phyloP scores from a whole-genome alignment of 2,329 filamentous ascomycete genomes.

The Zymoseptoria ardabiliae region DNA sequence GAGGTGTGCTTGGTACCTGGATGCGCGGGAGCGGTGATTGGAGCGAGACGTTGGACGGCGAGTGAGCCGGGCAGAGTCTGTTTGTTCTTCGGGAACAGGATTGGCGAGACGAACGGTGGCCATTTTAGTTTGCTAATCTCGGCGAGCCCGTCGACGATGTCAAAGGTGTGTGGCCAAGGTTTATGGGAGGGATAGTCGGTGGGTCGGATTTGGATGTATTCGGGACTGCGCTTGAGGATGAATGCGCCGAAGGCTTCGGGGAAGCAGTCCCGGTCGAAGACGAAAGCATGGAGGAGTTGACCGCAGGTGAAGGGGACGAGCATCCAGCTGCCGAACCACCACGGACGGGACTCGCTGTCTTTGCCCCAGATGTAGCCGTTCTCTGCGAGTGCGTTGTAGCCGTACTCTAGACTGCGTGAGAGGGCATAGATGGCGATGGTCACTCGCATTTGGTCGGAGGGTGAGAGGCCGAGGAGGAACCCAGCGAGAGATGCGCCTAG shows the following conservation, averaged over 20 bases:
- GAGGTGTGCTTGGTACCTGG: conserved; percentile 78
- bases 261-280: conserved; percentile 47
- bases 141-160: conserved; percentile 74
- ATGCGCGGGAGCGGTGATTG: conserved; percentile 76
- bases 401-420: conserved; percentile 76
- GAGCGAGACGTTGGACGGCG: conserved; percentile 60
- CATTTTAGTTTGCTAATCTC: conserved; percentile 75
- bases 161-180: conserved; percentile 66
- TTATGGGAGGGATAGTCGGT: conserved; percentile 61
- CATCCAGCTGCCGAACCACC: conserved; percentile 50
- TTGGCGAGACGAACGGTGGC: conserved; percentile 83
- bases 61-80: conserved; percentile 46
- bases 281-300: conserved; percentile 45
- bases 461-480: conserved; percentile 72
- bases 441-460: conserved; percentile 60
- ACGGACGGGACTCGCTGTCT: conserved; percentile 54
- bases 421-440: conserved; percentile 75
- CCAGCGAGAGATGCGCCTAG: conserved; percentile 86
- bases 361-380: conserved; percentile 48
- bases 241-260: conserved; percentile 55
- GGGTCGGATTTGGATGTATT: conserved; percentile 71
- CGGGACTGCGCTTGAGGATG: conserved; percentile 61
- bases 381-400: conserved; percentile 75
- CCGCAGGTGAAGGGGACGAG: conserved; percentile 44
- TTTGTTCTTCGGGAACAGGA: conserved; percentile 64